Evolutionary conservation across 2,329 filamentous ascomycete species (phyloP), one percentile per base, ranked within the genome.

Genomic region (Davidsoniella neocaledoniae): DNA sequence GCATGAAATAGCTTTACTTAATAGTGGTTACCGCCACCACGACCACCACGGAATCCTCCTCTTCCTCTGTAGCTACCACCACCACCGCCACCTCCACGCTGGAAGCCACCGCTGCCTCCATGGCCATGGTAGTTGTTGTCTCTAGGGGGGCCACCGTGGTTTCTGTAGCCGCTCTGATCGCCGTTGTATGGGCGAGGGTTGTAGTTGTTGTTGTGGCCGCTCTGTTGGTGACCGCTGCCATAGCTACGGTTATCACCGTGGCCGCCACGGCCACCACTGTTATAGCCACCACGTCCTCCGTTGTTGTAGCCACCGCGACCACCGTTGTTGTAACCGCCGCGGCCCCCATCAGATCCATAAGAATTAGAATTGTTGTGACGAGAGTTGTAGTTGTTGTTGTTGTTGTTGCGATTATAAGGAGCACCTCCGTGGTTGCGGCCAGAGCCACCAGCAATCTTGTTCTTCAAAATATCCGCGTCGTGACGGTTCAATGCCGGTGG

Each of bases 381-480:
- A 41, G 43, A 29, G 21, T 51, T 51, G 33, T 49, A 45, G 39
- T 47, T 33, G 21, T 50, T 45, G 36, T 50, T 39, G 48, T 50
- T 50, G 39, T 69, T 66, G 63, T 54, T 66, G 43, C 60, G 54
- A 21, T 58, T 56, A 12, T 84, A 68, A 16, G 79, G 79, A 14
- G 43, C 54, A 26, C 83, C 83, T 10, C 83, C 82, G 58, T 78
- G 78, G 44, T 73, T 76, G 48, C 86, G 75, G n/a, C 85, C 80
- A 19, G 73, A 71, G 53, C 76, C 51, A 47, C 51, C 73, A 49
- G 74, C 69, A 33, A 81, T 69, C 60, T 82, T 80, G 48, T 74
- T 72, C 60, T 79, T 77, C 41, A 88, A 74, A 6, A 75, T 72
- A 55, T 88, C 81, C 49, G 90, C 77, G 59, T 95, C 88, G 52